Percentiles rank a stretch among this genome's conserved stretches.
Conservation (phyloP, 768 basidiomycete genomes). For the Boletus rubescentipes region DNA sequence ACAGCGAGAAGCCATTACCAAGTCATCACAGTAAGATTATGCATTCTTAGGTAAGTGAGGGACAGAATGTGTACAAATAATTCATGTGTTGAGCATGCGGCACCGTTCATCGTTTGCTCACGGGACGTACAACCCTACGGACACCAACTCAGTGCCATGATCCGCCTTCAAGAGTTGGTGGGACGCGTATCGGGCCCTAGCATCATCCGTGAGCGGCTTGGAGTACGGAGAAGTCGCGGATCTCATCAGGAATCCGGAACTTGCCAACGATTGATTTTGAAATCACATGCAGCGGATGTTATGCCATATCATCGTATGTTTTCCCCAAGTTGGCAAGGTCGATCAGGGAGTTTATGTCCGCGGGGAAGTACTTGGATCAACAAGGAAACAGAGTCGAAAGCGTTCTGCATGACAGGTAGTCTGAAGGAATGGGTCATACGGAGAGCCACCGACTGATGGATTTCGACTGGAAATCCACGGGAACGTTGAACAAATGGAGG, state of each 20-base stretch:
- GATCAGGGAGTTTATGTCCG: constrained; percentile 52
- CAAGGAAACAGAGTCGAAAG: constrained; percentile 35
- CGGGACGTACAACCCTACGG: constrained; percentile 22
- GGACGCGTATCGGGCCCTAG: constrained; percentile 49
- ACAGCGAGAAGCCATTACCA: too few relatives aligned
- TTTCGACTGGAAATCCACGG: constrained; percentile 11
- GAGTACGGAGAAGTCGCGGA: constrained; percentile 39
- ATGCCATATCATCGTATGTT: neutral
- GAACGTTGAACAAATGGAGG: too few relatives aligned
- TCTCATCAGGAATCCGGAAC: constrained; percentile 21
- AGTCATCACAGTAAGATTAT: too few relatives aligned
- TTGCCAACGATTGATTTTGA: constrained; percentile 26
- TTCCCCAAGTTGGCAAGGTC: neutral
- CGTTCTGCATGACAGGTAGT: constrained; percentile 43
- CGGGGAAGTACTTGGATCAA: constrained; percentile 42
- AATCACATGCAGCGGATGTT: constrained; percentile 43
- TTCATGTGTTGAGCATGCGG: too few relatives aligned
- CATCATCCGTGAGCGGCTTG: constrained; percentile 31
- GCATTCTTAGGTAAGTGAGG: too few relatives aligned
- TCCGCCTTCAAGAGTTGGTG: constrained; percentile 45
- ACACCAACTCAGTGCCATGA: neutral
- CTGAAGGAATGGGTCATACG: constrained; percentile 41
- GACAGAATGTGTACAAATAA: too few relatives aligned
- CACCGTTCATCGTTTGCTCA: neutral
- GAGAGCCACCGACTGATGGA: constrained; percentile 25